A percentile compares a stretch with the other conserved stretches of the same genome.
Evolutionary conservation across 352 stramenopile genomes (phyloP).

Genomic region (Phytophthora tubulina): DNA sequence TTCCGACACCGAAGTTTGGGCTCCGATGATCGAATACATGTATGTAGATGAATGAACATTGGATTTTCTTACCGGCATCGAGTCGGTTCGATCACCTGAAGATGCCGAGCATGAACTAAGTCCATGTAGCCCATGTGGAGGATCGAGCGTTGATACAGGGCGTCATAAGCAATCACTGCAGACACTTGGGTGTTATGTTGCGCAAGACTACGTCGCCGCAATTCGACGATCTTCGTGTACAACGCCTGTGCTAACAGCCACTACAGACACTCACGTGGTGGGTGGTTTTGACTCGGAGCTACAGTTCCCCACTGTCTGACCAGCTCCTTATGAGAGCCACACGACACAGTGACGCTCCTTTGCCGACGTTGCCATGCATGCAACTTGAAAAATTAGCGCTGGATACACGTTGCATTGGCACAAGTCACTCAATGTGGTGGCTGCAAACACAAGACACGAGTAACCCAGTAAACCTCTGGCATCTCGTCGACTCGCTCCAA

Average conservation of each 20-base stretch:
- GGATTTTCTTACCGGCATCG: constrained; percentile 42
- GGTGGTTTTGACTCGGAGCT: constrained; percentile 21
- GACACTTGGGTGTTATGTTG: constrained; percentile 25
- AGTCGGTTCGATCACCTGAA: constrained; percentile 47
- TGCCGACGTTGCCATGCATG: constrained; percentile 24
- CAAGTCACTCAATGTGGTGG: not conserved
- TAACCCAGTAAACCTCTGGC: constrained; percentile 3
- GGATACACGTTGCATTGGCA: constrained; percentile 12
- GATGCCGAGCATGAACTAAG: constrained; percentile 16
- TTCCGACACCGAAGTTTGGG: constrained; percentile 19
- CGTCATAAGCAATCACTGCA: constrained; percentile 35
- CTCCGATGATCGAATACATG: constrained; percentile 10
- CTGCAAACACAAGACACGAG: not conserved
- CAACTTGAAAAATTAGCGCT: constrained; percentile 22
- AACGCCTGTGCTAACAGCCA: constrained; percentile 16
- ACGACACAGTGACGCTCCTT: constrained; percentile 22
- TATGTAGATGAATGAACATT: constrained; percentile 5
- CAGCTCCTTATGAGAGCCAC: constrained; percentile 25
- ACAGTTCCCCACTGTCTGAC: constrained; percentile 32
- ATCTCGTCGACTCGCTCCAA: not conserved
- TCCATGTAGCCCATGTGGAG: not conserved
- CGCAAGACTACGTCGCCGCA: constrained; percentile 19
- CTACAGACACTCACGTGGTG: constrained; percentile 24
- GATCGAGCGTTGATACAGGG: constrained; percentile 30
- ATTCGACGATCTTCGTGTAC: constrained; percentile 20